Evolutionary conservation across 345 rosid genomes (phyloP).

Genomic region (Pugionium dolabratum): DNA sequence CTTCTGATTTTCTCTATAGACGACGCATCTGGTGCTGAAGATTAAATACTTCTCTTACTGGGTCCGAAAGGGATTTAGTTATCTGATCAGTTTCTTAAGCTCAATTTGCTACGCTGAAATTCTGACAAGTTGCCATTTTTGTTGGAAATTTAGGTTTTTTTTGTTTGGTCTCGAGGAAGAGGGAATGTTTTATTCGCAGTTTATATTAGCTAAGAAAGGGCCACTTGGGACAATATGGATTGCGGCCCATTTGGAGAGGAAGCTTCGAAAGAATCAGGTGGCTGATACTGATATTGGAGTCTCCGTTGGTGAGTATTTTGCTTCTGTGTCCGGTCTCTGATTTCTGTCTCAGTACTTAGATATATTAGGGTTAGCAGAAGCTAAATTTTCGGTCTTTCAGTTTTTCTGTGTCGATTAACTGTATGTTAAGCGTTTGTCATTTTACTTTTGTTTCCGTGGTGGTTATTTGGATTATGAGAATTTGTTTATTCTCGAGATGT

Average conservation of each 20-base stretch:
- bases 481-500: not conserved
- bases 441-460: constrained; percentile 3
- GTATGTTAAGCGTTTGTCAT: not conserved
- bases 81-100: not conserved
- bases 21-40: not conserved
- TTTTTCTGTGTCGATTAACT: not conserved
- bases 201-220: constrained; percentile 99
- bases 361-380: not conserved
- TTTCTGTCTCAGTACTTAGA: not conserved
- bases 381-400: not conserved
- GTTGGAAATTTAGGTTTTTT: constrained; percentile 35
- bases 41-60: not conserved
- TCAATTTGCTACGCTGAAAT: not conserved
- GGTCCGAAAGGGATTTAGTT: not conserved
- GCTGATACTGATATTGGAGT: constrained; percentile 99
- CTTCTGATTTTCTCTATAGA: not conserved
- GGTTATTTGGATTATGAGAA: constrained; percentile 11
- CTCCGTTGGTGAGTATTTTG: constrained; percentile 79
- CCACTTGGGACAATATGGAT: constrained; percentile 99
- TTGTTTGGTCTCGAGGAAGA: constrained; percentile 24
- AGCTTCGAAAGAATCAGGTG: constrained; percentile 99
- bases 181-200: constrained; percentile 97
- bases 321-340: not conserved
- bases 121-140: constrained; percentile 26
- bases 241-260: constrained; percentile 99